Evolutionary conservation across 441 rosid genomes (phyloP), one percentile per base, ranked within the genome.

Genomic region (Populus hybrid): DNA sequence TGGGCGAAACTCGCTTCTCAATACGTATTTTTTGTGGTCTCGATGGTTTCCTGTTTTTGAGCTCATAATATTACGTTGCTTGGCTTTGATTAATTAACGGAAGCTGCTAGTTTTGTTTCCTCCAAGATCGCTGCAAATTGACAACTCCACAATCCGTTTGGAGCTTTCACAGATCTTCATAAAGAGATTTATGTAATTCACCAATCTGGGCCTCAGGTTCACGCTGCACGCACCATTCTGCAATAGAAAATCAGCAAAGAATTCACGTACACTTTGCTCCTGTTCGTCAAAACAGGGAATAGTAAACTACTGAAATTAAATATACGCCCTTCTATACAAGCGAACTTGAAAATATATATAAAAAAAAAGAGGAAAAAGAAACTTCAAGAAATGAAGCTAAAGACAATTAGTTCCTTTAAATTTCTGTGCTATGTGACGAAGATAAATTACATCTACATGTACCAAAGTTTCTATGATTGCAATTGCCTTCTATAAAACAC

Each of bases 391-490:
- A 61, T 24, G 32, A 59, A 6, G n/a, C 24, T 36, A 21, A n/a
- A 66, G 14, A 20, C 14, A 8, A 61, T 59, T 65, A 67, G 42
- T 59, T 83, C 75, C 82, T 84, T 76, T 68, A 84, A 80, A 76
- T 86, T 89, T 78, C 84, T 81, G 76, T 85, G 85, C 81, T 84
- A 84, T 86, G 79, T 78, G 77, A 72, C 76, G 78, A 80, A 10
- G 75, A 76, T 75, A 82, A 70, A 79, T 79, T 84, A 79, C 84
- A 83, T 77, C 90, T 87, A 82, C 83, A 80, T 83, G 82, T 84
- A 85, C 89, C 87, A 78, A 46, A 81, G 80, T 83, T 85, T 81
- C 87, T 84, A 85, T 85, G 69, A 71, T 74, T 84, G 85, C 78
- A 77, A 67, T 77, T 81, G 79, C 85, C 86, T 82, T 64, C 93